A percentile compares a stretch with the other conserved stretches of the same genome.
These are phyloP conservation scores for Pachyrhizus erosus DNA, from an alignment of 306 rosid species.

Conservation along the genomic window DNA sequence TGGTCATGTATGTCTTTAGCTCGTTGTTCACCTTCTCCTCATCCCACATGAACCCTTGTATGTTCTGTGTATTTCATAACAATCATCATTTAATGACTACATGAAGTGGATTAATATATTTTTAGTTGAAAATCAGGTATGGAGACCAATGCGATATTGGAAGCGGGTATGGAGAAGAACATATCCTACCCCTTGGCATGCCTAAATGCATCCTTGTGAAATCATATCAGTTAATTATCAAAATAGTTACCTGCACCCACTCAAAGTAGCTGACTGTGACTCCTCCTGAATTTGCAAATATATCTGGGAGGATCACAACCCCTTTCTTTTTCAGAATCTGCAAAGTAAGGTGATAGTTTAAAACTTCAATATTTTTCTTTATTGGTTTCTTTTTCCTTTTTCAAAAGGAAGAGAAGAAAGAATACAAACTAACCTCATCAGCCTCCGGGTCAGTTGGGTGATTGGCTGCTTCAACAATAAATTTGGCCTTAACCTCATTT, in stretches of 20 bases:
- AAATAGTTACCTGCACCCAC: conserved; percentile 80
- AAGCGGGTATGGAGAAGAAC: no score
- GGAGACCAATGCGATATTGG: no score
- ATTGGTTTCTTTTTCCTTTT: background rate
- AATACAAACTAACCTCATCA: conserved; percentile 70
- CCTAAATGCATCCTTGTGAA: background rate
- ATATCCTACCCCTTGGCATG: no score
- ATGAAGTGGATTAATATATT: background rate
- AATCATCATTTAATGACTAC: conserved; percentile 2
- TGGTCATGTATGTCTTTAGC: conserved; percentile 75
- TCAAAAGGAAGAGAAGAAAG: background rate
- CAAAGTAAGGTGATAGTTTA: conserved; percentile 17
- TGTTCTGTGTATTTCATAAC: conserved; percentile 67
- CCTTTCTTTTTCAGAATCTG: conserved; percentile 82
- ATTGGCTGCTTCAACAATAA: conserved; percentile 92
- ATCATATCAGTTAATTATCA: background rate
- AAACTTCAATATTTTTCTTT: background rate
- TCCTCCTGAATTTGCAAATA: conserved; percentile 88
- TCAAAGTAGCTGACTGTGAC: conserved; percentile 92
- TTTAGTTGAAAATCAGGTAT: background rate
- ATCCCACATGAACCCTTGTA: conserved; percentile 98
- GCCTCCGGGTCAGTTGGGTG: conserved; percentile 98
- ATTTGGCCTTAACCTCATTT: conserved; percentile 78
- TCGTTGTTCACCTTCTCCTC: conserved; percentile 87
- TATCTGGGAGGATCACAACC: conserved; percentile 81